A percentile compares a stretch with the other conserved stretches of the same genome.
These are phyloP conservation scores for Phytopythium chamaehyphon DNA, from an alignment of 352 stramenopile genomes.

Conservation along the genomic window DNA sequence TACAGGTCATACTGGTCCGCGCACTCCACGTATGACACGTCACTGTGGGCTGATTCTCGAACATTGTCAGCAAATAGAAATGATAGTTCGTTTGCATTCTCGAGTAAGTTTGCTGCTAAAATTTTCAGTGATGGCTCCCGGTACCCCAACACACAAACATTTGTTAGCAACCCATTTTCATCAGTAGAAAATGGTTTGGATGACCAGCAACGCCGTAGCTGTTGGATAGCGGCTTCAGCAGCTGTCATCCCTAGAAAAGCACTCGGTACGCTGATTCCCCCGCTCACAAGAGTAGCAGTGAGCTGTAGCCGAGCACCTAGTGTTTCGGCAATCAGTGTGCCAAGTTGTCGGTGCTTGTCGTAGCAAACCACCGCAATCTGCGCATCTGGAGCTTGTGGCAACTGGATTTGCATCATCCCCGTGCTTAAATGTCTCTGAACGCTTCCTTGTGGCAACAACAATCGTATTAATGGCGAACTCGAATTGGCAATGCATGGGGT, in stretches of 20 bases:
- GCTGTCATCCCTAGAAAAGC: constrained; percentile 39
- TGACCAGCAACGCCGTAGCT: constrained; percentile 33
- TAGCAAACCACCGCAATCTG: constrained; percentile 20
- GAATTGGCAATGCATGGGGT: constrained; percentile 1
- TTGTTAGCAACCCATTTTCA: constrained; percentile 19
- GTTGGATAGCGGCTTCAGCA: constrained; percentile 33
- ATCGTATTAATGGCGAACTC: constrained; percentile 12
- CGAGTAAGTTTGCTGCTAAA: constrained; percentile 19
- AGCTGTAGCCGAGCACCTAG: constrained; percentile 36
- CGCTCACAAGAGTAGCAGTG: constrained; percentile 27
- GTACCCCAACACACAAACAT: constrained; percentile 27
- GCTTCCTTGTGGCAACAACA: constrained; percentile 32
- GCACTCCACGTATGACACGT: not conserved
- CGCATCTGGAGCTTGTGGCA: constrained; percentile 6
- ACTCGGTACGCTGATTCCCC: constrained; percentile 21
- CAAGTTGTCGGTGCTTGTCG: constrained; percentile 28
- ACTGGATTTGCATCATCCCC: constrained; percentile 18
- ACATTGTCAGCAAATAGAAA: constrained; percentile 25
- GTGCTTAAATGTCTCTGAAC: constrained; percentile 8
- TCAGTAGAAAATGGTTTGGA: constrained; percentile 22
- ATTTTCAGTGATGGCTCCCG: constrained; percentile 40
- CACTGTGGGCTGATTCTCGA: not conserved
- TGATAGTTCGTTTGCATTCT: constrained; percentile 18
- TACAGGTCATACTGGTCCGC: constrained; percentile 19
- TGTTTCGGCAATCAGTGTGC: constrained; percentile 27